Evolutionary conservation across 345 rosid genomes (phyloP).

Genomic region (Pugionium dolabratum): DNA sequence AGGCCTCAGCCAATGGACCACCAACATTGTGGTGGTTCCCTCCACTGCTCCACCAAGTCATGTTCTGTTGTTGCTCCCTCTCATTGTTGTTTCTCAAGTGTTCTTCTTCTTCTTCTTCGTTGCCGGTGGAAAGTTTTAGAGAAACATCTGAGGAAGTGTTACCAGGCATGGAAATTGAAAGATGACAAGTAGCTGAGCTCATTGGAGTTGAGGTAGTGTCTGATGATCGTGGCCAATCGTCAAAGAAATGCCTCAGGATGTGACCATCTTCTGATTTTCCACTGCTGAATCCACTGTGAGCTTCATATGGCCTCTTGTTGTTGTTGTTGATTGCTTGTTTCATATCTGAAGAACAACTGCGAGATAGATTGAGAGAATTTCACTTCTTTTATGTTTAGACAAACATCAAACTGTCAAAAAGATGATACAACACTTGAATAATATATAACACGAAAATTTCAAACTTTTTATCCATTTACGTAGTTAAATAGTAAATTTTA

Average conservation of each 20-base stretch:
- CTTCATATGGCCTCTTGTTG: constrained; percentile 47
- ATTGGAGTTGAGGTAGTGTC: constrained; percentile 44
- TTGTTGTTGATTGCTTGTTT: constrained; percentile 41
- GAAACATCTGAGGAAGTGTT: constrained; percentile 70
- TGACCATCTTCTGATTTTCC: constrained; percentile 62
- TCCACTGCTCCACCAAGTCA: constrained; percentile 69
- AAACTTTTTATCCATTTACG: not conserved
- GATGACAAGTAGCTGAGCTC: constrained; percentile 50
- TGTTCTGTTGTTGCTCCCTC: constrained; percentile 46
- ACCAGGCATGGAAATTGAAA: constrained; percentile 70
- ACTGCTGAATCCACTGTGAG: constrained; percentile 42
- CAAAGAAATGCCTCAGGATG: constrained; percentile 76
- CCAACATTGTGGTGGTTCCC: constrained; percentile 59
- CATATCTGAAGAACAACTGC: constrained; percentile 49
- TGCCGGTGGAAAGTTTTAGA: constrained; percentile 75
- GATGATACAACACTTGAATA: not conserved
- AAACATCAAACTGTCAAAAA: constrained; percentile 13
- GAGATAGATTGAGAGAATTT: not conserved
- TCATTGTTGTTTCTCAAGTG: constrained; percentile 30
- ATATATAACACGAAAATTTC: constrained; percentile 2
- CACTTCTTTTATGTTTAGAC: constrained; percentile 11
- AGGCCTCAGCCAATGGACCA: constrained; percentile 90
- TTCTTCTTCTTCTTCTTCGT: constrained; percentile 45
- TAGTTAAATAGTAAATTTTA: not conserved
- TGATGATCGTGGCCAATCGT: constrained; percentile 81